Evolutionary conservation across 805 yeast genomes (phyloP), one percentile per base, ranked within the genome.

Genomic region (Metschnikowia proteae): DNA sequence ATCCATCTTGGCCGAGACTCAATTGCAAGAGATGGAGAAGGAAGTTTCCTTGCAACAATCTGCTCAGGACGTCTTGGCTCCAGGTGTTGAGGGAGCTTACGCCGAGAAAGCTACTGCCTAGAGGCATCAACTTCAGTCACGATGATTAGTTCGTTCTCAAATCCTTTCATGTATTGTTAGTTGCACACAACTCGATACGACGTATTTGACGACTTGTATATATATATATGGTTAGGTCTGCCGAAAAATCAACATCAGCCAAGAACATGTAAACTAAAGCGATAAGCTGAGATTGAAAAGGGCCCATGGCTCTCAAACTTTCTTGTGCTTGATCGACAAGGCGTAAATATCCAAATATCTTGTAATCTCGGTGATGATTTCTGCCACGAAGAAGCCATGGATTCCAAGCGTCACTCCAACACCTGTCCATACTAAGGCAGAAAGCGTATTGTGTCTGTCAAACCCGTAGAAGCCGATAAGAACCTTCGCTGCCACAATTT

Each of bases 1-100:
- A 60, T 85, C 96, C 46, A 87, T 94, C 60, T 77, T 94, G 61
- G 83, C 90, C 52, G 97, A 92, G 74, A 95, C 90, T 66, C 97
- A 92, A 75, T 80, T 91, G 67, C 82, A 84, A 65, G 97, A 91
- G 74, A 80, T 88, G 84, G 97, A 91, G 76, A 89, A 87, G 75
- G 94, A 90, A 65, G 83, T 89, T 78, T 82, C 85, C 50, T 73
- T 86, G 63, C 92, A 86, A 68, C 86, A 84, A 67, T 84, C 85
- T 53, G 85, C 90, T 26, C 84, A 81, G 61, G 90, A 83, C 50
- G 79, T 86, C 40, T 71, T 86, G 60, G 86, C 89, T 38, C 83
- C 86, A 53, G 86, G 87, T 53, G 77, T 83, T 37, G 81, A 75
- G 61, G 70, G 69, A 39, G 78, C 76, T 32, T 68, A 65, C 47